Conservation (phyloP, 129 eudicot genomes). For the Flaveria robusta region DNA sequence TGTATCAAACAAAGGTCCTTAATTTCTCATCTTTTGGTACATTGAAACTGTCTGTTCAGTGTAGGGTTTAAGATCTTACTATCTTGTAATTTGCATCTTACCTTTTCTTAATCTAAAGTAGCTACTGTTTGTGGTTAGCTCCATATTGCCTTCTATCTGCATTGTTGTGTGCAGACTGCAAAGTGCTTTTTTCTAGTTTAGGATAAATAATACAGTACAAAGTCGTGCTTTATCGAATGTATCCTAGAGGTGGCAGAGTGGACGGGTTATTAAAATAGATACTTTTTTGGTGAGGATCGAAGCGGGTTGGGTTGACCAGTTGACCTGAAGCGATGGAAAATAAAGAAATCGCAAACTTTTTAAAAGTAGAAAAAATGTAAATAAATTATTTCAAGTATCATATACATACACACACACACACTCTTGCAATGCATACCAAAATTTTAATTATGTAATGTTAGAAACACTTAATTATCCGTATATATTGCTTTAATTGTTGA, state of each 20-base stretch:
- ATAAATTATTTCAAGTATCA: no score
- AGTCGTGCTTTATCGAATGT: not conserved
- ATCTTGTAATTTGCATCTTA: constrained; percentile 25
- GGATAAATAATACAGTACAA: not conserved
- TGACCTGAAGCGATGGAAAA: not conserved
- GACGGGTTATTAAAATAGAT: not conserved
- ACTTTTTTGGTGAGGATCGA: not conserved
- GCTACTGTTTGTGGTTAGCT: constrained; percentile 24
- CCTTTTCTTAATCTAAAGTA: constrained; percentile 14
- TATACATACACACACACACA: no score
- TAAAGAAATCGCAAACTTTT: not conserved
- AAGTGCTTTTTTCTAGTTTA: constrained; percentile 5
- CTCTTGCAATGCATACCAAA: no score
- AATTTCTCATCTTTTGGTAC: constrained; percentile 21
- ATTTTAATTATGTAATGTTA: no score
- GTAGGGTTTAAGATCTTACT: constrained; percentile 34
- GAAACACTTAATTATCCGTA: no score
- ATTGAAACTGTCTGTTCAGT: constrained; percentile 8
- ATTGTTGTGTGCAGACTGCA: not conserved
- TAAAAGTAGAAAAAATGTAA: not conserved
- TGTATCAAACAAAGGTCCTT: constrained; percentile 31
- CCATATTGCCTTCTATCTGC: constrained; percentile 1
- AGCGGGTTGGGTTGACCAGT: constrained; percentile 1
- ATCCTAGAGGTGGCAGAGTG: not conserved
- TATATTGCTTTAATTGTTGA: no score